Evolutionary conservation across 2,329 filamentous ascomycete species (phyloP).

Genomic region (Aureobasidium mangrovei): DNA sequence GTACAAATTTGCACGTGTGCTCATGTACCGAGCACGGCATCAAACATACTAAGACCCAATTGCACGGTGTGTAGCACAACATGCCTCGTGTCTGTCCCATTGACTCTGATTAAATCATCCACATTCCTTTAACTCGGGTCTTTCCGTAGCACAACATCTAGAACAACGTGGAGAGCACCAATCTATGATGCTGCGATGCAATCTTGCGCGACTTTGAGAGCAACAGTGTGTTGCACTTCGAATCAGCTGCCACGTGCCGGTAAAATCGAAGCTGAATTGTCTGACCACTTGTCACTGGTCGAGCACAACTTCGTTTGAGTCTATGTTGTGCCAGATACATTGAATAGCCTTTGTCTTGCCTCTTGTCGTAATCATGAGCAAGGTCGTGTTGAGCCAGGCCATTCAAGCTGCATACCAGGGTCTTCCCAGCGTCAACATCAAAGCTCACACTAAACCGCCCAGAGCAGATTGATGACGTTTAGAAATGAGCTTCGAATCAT

Average conservation of each 20-base stretch:
- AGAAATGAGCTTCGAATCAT: conserved; percentile 1
- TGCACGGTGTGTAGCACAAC: neutral
- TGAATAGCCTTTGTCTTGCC: neutral
- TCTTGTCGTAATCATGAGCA: no score
- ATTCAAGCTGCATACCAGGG: neutral
- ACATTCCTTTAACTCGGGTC: conserved; percentile 11
- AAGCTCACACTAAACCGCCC: neutral
- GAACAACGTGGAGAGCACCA: neutral
- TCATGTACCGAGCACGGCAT: conserved; percentile 3
- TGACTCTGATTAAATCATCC: neutral
- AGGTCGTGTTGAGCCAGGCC: neutral
- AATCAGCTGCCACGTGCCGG: conserved; percentile 4
- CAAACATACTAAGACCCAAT: neutral
- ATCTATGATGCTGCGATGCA: conserved; percentile 5
- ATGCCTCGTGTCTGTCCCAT: conserved; percentile 6
- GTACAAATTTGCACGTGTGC: neutral
- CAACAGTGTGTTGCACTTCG: neutral
- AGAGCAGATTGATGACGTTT: conserved; percentile 7
- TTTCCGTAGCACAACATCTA: neutral
- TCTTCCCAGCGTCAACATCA: neutral
- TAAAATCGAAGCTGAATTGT: neutral
- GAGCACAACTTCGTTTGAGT: neutral
- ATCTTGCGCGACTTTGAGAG: neutral
- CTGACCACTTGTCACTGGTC: neutral
- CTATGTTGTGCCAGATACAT: no score